Conservation (phyloP, 495 filamentous ascomycete species). For the Lophium mytilinum region DNA sequence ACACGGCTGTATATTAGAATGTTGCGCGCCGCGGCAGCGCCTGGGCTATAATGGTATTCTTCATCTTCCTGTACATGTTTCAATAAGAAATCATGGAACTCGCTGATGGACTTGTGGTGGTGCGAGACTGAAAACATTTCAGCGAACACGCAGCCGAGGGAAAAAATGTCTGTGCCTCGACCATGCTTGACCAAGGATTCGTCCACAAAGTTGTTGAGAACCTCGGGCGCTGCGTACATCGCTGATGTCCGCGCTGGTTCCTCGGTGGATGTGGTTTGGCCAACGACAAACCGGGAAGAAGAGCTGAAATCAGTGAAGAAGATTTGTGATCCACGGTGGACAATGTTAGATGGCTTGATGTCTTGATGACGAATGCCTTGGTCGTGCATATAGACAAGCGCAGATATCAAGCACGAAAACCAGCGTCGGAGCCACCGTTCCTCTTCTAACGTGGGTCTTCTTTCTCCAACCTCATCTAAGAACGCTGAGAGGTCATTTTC, state of each 20-base stretch:
- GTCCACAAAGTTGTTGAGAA: too few relatives aligned
- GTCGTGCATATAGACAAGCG: not conserved
- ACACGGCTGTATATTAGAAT: too few relatives aligned
- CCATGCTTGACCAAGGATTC: too few relatives aligned
- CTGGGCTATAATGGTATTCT: too few relatives aligned
- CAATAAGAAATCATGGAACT: too few relatives aligned
- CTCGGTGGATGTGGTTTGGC: not conserved
- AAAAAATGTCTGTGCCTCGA: too few relatives aligned
- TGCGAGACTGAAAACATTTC: too few relatives aligned
- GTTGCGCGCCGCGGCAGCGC: too few relatives aligned
- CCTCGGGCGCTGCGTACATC: not conserved
- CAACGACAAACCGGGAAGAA: not conserved
- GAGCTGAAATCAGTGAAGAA: conserved; percentile 1
- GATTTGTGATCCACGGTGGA: not conserved
- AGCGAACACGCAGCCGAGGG: too few relatives aligned
- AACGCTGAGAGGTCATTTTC: conserved; percentile 6
- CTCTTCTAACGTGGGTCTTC: too few relatives aligned
- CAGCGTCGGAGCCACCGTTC: not conserved
- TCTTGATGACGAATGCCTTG: not conserved
- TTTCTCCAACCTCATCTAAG: conserved; percentile 5
- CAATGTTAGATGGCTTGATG: not conserved
- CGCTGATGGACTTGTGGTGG: too few relatives aligned
- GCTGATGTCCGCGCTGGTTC: not conserved
- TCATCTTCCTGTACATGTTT: too few relatives aligned
- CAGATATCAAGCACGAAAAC: not conserved